Evolutionary conservation across 768 basidiomycete species (phyloP), one percentile per base, ranked within the genome.

Genomic region (Boletus vinaceobasis): DNA sequence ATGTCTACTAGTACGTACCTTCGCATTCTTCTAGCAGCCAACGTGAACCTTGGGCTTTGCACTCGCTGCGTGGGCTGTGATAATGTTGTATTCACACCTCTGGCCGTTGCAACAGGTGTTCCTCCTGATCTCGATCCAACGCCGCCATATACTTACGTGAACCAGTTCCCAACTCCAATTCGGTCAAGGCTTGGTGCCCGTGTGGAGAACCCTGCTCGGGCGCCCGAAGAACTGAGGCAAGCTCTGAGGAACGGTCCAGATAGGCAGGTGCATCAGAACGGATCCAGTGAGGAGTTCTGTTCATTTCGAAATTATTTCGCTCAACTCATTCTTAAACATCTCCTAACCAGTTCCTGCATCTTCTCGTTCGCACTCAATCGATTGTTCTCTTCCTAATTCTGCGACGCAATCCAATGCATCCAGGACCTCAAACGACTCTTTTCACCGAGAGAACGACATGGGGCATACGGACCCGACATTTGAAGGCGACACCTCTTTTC

Each of bases 181-280:
- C 56, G 23, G 9, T 14, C 56, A 10, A 45, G 29, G 26, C 17
- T 19, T 9, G n/a, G 5, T 26, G 7, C 19, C 5, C 36, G 26
- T 39, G 56, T n/a, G 29, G 65, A 60, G 17, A 43, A 46, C 38
- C 50, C 60, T 13, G 40, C 43, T 23, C 58, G 60, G n/a, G 57
- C 55, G 5, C 56, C 65, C 2, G 68, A 70, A 53, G 65, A 60
- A n/a, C 42, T 47, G 17, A 56, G 65, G 3, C 70, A 45, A 31
- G 47, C 51, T n/a, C 32, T 55, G 21, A 56, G 59, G 50, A 51
- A 43, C 5, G 53, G 54, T 43, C 26, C 49, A 5, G 60, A 61
- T 29, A 43, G 27, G 1, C 55, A 50, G 21, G 32, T 19, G 15
- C 11, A 39, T 53, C 7, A 15, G 26, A 36, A 27, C 33, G 43